phyloP scores from a whole-genome alignment of 2,329 filamentous ascomycete species.

The Didymella keratinophila region DNA sequence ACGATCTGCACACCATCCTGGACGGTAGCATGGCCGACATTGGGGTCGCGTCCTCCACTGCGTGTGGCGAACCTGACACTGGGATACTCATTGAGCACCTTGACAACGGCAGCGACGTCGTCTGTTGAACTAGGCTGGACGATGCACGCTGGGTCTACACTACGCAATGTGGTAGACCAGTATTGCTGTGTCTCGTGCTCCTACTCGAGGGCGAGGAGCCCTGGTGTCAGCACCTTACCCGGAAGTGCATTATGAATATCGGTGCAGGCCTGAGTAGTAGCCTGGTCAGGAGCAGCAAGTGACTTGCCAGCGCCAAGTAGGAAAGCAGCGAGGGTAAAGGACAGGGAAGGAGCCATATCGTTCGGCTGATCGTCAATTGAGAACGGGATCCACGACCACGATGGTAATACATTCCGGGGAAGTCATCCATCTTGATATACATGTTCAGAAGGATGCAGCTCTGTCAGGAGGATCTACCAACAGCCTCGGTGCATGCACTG shows the following conservation, averaged over 20 bases:
- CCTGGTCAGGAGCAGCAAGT: slow-evolving; percentile 25
- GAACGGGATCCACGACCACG: not conserved
- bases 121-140: slow-evolving; percentile 34
- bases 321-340: not conserved
- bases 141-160: slow-evolving; percentile 37
- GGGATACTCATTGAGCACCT: slow-evolving; percentile 33
- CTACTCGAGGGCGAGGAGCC: slow-evolving; percentile 31
- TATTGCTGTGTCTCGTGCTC: slow-evolving; percentile 32
- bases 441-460: not conserved
- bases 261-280: slow-evolving; percentile 28
- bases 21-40: slow-evolving; percentile 46
- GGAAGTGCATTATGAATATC: slow-evolving; percentile 31
- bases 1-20: slow-evolving; percentile 51
- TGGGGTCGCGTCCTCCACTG: slow-evolving; percentile 51
- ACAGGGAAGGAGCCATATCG: slow-evolving; percentile 2
- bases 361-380: not conserved
- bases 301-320: slow-evolving; percentile 21
- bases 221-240: slow-evolving; percentile 28
- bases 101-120: slow-evolving; percentile 36
- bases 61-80: slow-evolving; percentile 36
- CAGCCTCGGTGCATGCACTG: slow-evolving; percentile 1
- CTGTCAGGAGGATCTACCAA: not conserved
- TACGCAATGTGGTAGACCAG: slow-evolving; percentile 30
- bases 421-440: not conserved
- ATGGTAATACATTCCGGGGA: not conserved